Base-by-base conservation (phyloP, 2,329 filamentous ascomycete genomes). In the Alternaria arbusti region DNA sequence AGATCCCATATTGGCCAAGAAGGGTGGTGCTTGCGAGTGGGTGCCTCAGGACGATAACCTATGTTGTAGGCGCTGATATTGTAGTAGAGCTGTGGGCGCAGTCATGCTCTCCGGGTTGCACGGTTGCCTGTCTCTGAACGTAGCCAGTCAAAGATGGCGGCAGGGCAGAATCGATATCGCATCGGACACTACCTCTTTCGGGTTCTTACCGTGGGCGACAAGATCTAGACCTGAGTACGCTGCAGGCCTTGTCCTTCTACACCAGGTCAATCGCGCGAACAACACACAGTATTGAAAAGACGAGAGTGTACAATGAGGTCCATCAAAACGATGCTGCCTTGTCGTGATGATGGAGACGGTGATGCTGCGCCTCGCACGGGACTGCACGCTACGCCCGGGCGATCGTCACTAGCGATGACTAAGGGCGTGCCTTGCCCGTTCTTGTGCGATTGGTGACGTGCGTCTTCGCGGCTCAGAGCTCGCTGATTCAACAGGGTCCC, bases 401-500 rank as follows among this genome's bases (percentile, higher is more conserved):
- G 40, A 30, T 57, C 10, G 12, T 40, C 30, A 32, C 44, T 40
- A 30, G 20, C 23, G 40, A 47, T 61, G 32, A 57, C 59, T 52
- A 61, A 61, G 46, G 59, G 23, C 11, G 43, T 12, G 10, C 17
- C 44, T 17, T 50, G 26, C 46, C 36, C 36, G 52, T 30, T 40
- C 23, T 32, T 3, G 56, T 51, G 49, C 44, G 40, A 50, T 64
- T 61, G 46, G 64, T 68, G 63, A 66, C 63, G 65, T 63, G 55
- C 17, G 54, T 43, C 13, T 23, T 54, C 40, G 45, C 47, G 61
- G 61, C 64, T 66, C 58, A 54, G 44, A 56, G 55, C 64, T 67
- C 57, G 64, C 61, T 57, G 51, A 54, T 62, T 57, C 59, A 54
- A 49, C 47, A 56, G 30, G 57, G 46, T 57, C 60, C 59, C 54